Base-by-base conservation (phyloP, 2,329 filamentous ascomycete genomes). In the Clonostachys rosea region DNA sequence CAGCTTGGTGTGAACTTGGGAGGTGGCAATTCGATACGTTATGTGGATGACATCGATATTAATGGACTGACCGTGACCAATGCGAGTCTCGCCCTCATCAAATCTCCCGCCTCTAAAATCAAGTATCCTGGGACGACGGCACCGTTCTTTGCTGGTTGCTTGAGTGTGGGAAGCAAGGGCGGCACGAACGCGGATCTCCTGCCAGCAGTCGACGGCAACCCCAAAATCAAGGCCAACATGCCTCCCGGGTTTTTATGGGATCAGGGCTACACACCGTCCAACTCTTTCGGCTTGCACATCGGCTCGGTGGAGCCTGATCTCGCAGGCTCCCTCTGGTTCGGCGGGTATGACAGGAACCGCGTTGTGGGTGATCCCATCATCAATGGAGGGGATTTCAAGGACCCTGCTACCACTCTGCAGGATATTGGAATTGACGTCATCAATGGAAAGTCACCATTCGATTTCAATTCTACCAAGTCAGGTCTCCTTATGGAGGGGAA, bases 201-300 rank as follows among this genome's bases (percentile, higher is more conserved):
- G 2, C 4, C 24, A 30, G 61, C 41, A 63, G 63, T 41, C 57
- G 61, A 49, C 48, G n/a, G 3, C 13, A 50, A 43, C 16, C 3
- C 52, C 54, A 9, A 17, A 40, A 57, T 61, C 46, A 63, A 66
- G 40, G 59, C 60, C 24, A 65, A 58, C 50, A 50, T 64, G 8
- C 50, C 58, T 10, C 59, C 62, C 2, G 59, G 61, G n/a, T 59
- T 53, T 40, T 42, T 64, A 11, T 57, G 51, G 47, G 40, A 46
- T 7, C 41, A 58, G 2, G 43, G 54, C 2, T 37, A 50, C 12
- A 67, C 57, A 16, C 58, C 62, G 3, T 71, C 68, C 2, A 70
- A 67, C 48, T 70, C 67, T 1, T 72, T 65, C 48, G 60, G 63
- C 14, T 59, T 73, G 64, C 69, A 73, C 46, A 68, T 73, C 17